phyloP scores from a whole-genome alignment of 75 land plant genomes.

The Picea glauca region DNA sequence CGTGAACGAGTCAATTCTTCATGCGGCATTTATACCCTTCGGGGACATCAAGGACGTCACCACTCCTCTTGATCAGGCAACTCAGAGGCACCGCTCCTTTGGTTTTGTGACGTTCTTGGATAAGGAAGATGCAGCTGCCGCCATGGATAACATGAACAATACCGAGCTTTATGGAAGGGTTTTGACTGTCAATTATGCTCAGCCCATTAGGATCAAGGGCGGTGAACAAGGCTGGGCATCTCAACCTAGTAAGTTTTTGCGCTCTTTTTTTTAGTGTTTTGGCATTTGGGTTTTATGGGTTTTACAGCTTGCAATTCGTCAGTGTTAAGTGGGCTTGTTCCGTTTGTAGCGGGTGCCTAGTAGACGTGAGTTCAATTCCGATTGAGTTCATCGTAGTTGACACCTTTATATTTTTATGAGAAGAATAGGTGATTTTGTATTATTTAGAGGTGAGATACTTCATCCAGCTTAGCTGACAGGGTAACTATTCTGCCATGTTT shows the following conservation, averaged over 20 bases:
- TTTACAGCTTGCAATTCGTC: neutral
- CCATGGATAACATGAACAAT: conserved; percentile 98
- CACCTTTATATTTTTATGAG: too few relatives aligned
- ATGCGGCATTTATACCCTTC: conserved; percentile 94
- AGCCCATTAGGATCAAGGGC: conserved; percentile 95
- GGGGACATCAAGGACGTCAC: conserved; percentile 97
- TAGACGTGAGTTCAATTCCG: too few relatives aligned
- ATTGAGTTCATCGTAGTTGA: too few relatives aligned
- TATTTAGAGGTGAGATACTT: too few relatives aligned
- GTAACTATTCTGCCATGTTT: too few relatives aligned
- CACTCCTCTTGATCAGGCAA: conserved; percentile 91
- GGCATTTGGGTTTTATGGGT: neutral
- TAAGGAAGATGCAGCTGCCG: conserved; percentile 91
- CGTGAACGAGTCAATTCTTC: conserved; percentile 82
- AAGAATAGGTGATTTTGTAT: too few relatives aligned
- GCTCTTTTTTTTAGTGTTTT: neutral
- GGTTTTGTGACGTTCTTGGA: conserved; percentile 97
- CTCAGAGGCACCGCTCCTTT: conserved; percentile 98
- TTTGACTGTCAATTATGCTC: conserved; percentile 93
- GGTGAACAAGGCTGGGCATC: conserved; percentile 99
- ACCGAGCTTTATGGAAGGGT: conserved; percentile 97
- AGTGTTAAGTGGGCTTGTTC: neutral
- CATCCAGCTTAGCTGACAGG: too few relatives aligned
- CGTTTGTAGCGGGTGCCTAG: too few relatives aligned
- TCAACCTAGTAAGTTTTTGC: conserved; percentile 72